Base-by-base conservation (phyloP, 441 rosid species). In the Erysimum cheiri region DNA sequence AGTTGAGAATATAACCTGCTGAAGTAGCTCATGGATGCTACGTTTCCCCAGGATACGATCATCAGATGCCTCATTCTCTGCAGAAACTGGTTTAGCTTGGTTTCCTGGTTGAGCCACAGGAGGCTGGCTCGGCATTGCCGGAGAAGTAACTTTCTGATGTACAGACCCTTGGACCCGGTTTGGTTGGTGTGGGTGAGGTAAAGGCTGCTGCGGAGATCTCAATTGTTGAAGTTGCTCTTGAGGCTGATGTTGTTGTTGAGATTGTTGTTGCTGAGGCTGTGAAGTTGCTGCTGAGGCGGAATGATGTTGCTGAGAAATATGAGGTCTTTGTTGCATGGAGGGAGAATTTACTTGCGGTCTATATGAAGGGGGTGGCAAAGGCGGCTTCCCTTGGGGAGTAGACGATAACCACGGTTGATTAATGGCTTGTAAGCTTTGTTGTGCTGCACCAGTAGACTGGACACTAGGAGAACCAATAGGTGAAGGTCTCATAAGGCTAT, bases 391-490 rank as follows among this genome's bases (percentile, higher is more conserved):
- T 81, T 88, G 98, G 41, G 87, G 28, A 75, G 85, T 82, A 78
- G 96, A 76, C 61, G 96, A 61, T 78, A 92, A 74, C 98, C 97
- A 92, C 2, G 98, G 99, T 80, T 94, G 96, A 68, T 74, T 88
- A 49, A 79, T 67, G 37, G 87, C 73, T 66, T 83, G 93, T 67
- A 80, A 40, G 70, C 65, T 70, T 77, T 88, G 93, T 12, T 85
- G 93, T 31, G 87, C 69, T 60, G 88, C 63, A 76, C 73, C 82
- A 3, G 88, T 80, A 61, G 89, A 78, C 47, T 86, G 81, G 13
- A 91, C 80, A 59, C 80, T 71, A 41, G 85, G 80, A 67, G 86
- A 64, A 69, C 82, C 85, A 17, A 78, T 79, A 28, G 84, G 46
- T 56, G 93, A 76, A 49, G 82, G 82, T 78, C 96, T 85, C 84